Evolutionary conservation across 345 rosid genomes (phyloP), one percentile per base, ranked within the genome.

Genomic region (Eutrema japonicum): DNA sequence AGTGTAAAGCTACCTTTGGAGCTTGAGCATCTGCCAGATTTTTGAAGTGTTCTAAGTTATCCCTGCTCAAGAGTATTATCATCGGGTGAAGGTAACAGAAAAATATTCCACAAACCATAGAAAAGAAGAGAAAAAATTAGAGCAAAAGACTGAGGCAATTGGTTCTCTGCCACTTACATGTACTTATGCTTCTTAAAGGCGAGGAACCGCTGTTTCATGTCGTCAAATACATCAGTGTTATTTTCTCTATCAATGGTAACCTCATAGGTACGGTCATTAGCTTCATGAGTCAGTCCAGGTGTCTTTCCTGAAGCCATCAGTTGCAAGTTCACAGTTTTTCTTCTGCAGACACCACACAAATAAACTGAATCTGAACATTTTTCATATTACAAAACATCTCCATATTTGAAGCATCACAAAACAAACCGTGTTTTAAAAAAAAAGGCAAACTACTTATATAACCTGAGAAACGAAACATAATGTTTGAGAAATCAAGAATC

Each of bases 1-100:
- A 22, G 26, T 22, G 26, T 38, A 22, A 61, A 50, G 27, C 50
- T 70, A 91, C 97, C 94, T 91, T 89, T 43, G 99, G 98, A 70
- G 92, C 79, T 87, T 95, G 98, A 82, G 72, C 77, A 59, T 85
- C 64, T 38, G 98, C 82, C 64, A 95, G 90, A 62, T 73, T 80
- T 79, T 82, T 83, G 81, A 36, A 95, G 74, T 81, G 86, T 72
- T 88, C 91, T 11, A 81, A 67, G 67, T 95, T 88, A 78, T 82
- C 84, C 89, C 99, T 95, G 90, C 5, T 7, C 68, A 70, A 56
- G 42, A 64, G 45, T 30, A 49, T 60, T 38, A 68, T 63, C 68
- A 60, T 14, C 11, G 9, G 22, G 12, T 48, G 30, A 18, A 70
- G 62, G 1, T 6, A 32, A 46, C 32, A 45, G 9, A 61, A 42